A percentile compares a stretch with the other conserved stretches of the same genome.
Conservation (phyloP, 192 early-diverging fungal genomes). For the Entomortierella parvispora region DNA sequence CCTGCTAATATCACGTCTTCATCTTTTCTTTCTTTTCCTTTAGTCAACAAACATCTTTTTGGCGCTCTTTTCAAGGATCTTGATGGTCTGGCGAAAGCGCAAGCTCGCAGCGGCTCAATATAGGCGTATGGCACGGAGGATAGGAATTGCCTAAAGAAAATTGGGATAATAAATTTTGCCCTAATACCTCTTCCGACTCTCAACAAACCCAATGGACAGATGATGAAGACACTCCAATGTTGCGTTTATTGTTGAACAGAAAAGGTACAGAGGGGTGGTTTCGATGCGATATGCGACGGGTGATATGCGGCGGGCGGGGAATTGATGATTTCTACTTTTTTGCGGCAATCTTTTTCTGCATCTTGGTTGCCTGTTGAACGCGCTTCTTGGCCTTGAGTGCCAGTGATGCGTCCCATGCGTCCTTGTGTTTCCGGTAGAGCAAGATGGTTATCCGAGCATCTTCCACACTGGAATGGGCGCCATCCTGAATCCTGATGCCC, state of each 20-base stretch:
- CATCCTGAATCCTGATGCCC: constrained; percentile 85
- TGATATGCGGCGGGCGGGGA: no score
- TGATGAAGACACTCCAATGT: no score
- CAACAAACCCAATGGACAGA: no score
- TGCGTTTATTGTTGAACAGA: no score
- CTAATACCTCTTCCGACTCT: neutral
- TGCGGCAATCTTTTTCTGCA: constrained; percentile 13
- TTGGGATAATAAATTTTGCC: neutral
- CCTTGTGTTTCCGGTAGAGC: constrained; percentile 84
- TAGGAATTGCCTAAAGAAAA: constrained; percentile 33
- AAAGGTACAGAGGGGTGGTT: no score
- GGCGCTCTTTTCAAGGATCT: constrained; percentile 32
- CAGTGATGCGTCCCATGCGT: constrained; percentile 81
- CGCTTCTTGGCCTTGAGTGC: constrained; percentile 45
- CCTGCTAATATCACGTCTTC: neutral
- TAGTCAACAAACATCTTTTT: constrained; percentile 41
- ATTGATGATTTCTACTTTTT: constrained; percentile 5
- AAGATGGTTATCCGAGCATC: constrained; percentile 93
- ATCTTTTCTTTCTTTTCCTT: neutral
- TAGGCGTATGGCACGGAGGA: constrained; percentile 44
- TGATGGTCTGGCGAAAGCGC: constrained; percentile 39
- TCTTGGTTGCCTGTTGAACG: constrained; percentile 22
- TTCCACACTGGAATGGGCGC: constrained; percentile 89
- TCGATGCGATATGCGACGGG: no score
- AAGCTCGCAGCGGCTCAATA: constrained; percentile 52